Conservation (phyloP, 495 filamentous ascomycete genomes). For the Melanomma pulvis-pyrius region DNA sequence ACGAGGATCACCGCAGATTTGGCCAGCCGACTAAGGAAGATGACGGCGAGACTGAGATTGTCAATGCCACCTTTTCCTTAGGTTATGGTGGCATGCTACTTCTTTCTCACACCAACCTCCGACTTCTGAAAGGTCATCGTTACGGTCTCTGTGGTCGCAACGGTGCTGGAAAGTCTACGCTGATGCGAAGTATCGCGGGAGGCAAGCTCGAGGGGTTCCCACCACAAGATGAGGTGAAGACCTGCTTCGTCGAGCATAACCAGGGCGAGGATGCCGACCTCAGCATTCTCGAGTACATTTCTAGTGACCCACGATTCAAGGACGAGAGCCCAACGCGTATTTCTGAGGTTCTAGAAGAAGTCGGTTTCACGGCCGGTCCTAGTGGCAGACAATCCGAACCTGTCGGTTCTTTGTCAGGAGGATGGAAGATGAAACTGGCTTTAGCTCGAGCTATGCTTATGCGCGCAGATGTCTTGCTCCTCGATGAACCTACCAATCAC, state of each 20-base stretch:
- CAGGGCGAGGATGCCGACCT: conserved; percentile 96
- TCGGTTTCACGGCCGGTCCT: conserved; percentile 89
- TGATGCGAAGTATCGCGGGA: conserved; percentile 94
- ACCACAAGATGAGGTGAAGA: conserved; percentile 82
- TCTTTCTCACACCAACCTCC: conserved; percentile 92
- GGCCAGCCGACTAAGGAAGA: conserved; percentile 83
- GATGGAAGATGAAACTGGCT: conserved; percentile 99
- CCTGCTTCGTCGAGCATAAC: conserved; percentile 99
- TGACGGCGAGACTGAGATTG: conserved; percentile 87
- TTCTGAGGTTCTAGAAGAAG: conserved; percentile 77
- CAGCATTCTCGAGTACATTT: conserved; percentile 88
- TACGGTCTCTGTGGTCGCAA: conserved; percentile 97
- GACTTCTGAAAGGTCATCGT: conserved; percentile 90
- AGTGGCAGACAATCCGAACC: conserved; percentile 83
- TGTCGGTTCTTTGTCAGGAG: conserved; percentile 95
- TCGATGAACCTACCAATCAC: conserved; percentile 99
- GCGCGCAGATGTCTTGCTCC: conserved; percentile 89
- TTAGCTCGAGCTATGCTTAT: conserved; percentile 95
- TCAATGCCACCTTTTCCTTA: conserved; percentile 96
- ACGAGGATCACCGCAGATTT: conserved; percentile 83
- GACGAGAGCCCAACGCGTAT: conserved; percentile 78
- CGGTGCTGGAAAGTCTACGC: conserved; percentile 95
- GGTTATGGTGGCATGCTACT: conserved; percentile 98
- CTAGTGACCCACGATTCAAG: conserved; percentile 79
- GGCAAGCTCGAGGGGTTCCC: conserved; percentile 98